Evolutionary conservation across 1,139 yeast genomes (phyloP).

Genomic region (Nakaseomyces nivariensis): DNA sequence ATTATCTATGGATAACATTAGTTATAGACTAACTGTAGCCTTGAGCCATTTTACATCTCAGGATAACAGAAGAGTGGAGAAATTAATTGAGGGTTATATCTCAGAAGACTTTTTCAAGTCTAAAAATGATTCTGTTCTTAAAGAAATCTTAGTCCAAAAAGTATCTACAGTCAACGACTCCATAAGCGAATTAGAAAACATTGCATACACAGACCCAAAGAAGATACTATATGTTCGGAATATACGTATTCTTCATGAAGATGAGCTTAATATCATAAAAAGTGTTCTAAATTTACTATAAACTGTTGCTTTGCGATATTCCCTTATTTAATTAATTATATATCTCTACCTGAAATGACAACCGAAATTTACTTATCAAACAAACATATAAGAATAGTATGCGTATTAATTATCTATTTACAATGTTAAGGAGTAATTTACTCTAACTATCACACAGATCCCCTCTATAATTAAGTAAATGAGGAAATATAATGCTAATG

Average conservation of each 20-base stretch:
- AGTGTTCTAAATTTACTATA: background rate
- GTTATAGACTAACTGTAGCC: slow-evolving; percentile 71
- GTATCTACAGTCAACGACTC: background rate
- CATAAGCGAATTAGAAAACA: background rate
- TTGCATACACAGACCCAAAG: background rate
- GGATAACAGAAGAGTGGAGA: slow-evolving; percentile 19
- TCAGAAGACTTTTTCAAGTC: slow-evolving; percentile 24
- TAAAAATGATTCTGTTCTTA: slow-evolving; percentile 6
- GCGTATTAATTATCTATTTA: no score
- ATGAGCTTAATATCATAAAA: background rate
- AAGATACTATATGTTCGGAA: slow-evolving; percentile 1
- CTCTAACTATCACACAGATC: no score
- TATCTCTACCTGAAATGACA: no score
- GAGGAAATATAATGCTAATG: no score
- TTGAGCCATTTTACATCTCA: slow-evolving; percentile 36
- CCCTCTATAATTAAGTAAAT: no score
- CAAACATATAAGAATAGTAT: no score
- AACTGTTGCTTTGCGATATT: no score
- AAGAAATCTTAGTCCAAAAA: slow-evolving; percentile 2
- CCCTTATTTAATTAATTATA: no score
- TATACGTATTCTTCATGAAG: background rate
- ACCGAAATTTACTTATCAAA: no score
- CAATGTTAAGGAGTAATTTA: no score
- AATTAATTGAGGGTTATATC: slow-evolving; percentile 22
- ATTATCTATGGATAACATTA: slow-evolving; percentile 40